Percentiles rank a stretch among this genome's conserved stretches.
These are phyloP conservation scores for Neohortaea acidophila DNA, from an alignment of 495 filamentous ascomycete species.

Conservation along the genomic window DNA sequence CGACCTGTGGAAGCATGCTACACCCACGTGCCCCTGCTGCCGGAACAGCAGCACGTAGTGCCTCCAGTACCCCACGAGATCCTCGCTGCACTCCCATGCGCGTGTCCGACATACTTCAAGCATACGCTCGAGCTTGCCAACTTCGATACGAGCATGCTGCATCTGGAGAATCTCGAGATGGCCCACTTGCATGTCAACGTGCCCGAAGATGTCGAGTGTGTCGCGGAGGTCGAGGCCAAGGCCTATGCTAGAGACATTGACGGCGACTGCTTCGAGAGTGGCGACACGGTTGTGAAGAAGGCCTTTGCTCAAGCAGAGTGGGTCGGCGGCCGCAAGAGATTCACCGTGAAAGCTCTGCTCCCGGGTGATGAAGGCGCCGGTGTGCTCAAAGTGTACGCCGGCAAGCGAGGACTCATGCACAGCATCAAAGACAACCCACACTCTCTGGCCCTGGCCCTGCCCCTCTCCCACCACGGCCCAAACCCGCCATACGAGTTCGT, in stretches of 20 bases:
- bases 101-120: slow-evolving; percentile 79
- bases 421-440: slow-evolving; percentile 88
- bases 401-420: slow-evolving; percentile 88
- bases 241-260: slow-evolving; percentile 68
- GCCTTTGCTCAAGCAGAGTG: slow-evolving; percentile 86
- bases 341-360: slow-evolving; percentile 79
- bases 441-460: slow-evolving; percentile 76
- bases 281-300: slow-evolving; percentile 69
- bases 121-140: slow-evolving; percentile 61
- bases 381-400: slow-evolving; percentile 84
- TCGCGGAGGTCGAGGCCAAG: slow-evolving; percentile 75
- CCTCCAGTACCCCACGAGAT: slow-evolving; percentile 73
- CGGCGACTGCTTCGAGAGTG: slow-evolving; percentile 86
- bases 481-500: slow-evolving; percentile 92
- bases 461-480: slow-evolving; percentile 74
- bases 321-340: slow-evolving; percentile 72
- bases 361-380: slow-evolving; percentile 82
- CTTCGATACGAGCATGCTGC: slow-evolving; percentile 76
- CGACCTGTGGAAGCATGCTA: slow-evolving; percentile 80
- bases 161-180: slow-evolving; percentile 82
- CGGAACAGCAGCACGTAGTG: slow-evolving; percentile 81
- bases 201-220: slow-evolving; percentile 77
- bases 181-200: slow-evolving; percentile 77
- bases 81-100: slow-evolving; percentile 67
- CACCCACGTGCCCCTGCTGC: slow-evolving; percentile 77